phyloP scores from a whole-genome alignment of 2,329 filamentous ascomycete genomes.

The Sclerotinia spermophila region DNA sequence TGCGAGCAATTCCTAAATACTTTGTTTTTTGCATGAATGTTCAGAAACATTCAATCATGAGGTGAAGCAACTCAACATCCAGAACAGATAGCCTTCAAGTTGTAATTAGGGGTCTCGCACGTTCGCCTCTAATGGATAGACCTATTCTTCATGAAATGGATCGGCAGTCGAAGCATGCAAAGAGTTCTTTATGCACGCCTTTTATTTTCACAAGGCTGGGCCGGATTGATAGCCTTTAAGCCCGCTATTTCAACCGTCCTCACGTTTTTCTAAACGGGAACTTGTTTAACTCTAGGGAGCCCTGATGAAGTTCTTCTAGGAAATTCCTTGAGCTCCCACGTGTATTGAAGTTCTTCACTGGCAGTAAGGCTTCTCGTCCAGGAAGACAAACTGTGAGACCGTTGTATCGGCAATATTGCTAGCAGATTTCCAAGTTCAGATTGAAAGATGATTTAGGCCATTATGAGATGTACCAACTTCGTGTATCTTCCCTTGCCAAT shows the following conservation, averaged over 20 bases:
- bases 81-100: neutral
- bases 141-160: neutral
- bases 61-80: neutral
- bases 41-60: constrained; percentile 5
- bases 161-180: constrained; percentile 13
- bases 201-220: neutral
- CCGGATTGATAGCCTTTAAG: neutral
- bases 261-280: constrained; percentile 6
- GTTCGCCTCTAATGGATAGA: constrained; percentile 4
- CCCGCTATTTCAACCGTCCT: constrained; percentile 3
- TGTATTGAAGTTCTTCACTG: neutral
- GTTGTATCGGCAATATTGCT: constrained; percentile 8
- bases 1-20: neutral
- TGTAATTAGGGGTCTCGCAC: neutral
- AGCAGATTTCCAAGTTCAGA: neutral
- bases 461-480: neutral
- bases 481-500: neutral
- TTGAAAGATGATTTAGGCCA: neutral
- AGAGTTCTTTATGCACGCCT: neutral
- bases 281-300: neutral
- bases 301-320: constrained; percentile 12
- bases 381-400: constrained; percentile 4
- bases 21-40: constrained; percentile 3
- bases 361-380: neutral
- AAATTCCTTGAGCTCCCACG: constrained; percentile 16